phyloP scores from a whole-genome alignment of 1,284 basidiomycete genomes.

The Trametes versicolor region DNA sequence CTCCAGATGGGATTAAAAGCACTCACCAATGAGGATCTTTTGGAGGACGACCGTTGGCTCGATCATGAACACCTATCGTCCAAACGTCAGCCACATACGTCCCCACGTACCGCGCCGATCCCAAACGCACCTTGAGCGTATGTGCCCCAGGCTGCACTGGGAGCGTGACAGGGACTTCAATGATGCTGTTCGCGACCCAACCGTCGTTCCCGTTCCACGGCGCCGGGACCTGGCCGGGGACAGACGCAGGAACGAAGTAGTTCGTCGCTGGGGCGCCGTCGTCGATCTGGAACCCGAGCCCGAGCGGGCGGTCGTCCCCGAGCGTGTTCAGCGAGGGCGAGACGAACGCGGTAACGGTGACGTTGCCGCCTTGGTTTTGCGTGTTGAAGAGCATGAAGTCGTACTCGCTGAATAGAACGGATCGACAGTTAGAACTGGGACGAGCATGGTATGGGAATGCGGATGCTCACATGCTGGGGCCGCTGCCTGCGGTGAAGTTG shows the following conservation, averaged over 20 bases:
- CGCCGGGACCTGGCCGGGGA: constrained; percentile 59
- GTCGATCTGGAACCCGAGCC: constrained; percentile 67
- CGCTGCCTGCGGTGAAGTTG: constrained; percentile 67
- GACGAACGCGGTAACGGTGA: constrained; percentile 59
- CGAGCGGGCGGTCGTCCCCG: constrained; percentile 60
- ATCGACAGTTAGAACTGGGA: not conserved
- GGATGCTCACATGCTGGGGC: constrained; percentile 63
- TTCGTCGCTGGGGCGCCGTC: constrained; percentile 52
- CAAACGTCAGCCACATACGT: not conserved
- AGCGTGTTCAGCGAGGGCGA: constrained; percentile 70
- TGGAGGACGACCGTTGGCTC: constrained; percentile 70
- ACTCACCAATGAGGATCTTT: constrained; percentile 67
- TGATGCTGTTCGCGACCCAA: constrained; percentile 64
- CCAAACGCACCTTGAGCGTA: constrained; percentile 58
- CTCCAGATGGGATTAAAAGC: too few relatives aligned
- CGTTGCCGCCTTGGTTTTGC: constrained; percentile 53
- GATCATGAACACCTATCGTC: constrained; percentile 61
- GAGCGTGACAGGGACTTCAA: constrained; percentile 47
- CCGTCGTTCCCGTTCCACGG: constrained; percentile 61
- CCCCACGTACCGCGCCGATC: not conserved
- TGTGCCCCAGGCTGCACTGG: constrained; percentile 60
- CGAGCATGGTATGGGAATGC: not conserved
- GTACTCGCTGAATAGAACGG: constrained; percentile 49
- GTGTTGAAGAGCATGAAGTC: constrained; percentile 73
- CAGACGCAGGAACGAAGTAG: constrained; percentile 61